phyloP scores from a whole-genome alignment of 139 green algal genomes.

The Tetraselmis striata region DNA sequence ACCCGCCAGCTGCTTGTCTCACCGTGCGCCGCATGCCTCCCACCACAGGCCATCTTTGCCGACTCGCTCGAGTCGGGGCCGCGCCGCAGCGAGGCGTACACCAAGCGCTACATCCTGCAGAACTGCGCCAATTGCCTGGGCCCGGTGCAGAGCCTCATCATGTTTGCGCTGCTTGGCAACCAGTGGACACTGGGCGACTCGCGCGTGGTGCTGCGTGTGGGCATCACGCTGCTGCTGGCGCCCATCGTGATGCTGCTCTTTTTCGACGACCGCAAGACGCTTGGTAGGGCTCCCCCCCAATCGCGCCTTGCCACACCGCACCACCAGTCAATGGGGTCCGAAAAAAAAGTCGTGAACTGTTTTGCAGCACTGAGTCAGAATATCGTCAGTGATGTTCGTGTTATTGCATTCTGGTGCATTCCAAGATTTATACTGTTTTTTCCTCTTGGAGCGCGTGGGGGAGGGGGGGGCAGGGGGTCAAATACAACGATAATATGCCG shows the following conservation, averaged over 20 bases:
- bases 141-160: constrained; percentile 21
- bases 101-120: background rate
- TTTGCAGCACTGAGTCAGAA: too few relatives aligned
- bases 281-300: constrained; percentile 9
- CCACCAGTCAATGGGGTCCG: too few relatives aligned
- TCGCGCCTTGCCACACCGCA: too few relatives aligned
- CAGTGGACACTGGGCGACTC: constrained; percentile 29
- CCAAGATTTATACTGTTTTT: too few relatives aligned
- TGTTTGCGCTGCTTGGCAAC: constrained; percentile 38
- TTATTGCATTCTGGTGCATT: too few relatives aligned
- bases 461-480: too few relatives aligned
- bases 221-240: constrained; percentile 23
- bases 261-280: constrained; percentile 34
- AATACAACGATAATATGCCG: too few relatives aligned
- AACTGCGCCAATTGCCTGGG: constrained; percentile 14
- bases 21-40: too few relatives aligned
- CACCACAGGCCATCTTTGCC: constrained; percentile 26
- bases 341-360: too few relatives aligned
- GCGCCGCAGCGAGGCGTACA: background rate
- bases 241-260: constrained; percentile 31
- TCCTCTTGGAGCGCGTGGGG: too few relatives aligned
- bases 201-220: constrained; percentile 29
- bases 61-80: constrained; percentile 24
- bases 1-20: too few relatives aligned
- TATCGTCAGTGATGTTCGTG: too few relatives aligned